phyloP scores from a whole-genome alignment of 306 rosid species.

The Cucurbita argyrosperma region DNA sequence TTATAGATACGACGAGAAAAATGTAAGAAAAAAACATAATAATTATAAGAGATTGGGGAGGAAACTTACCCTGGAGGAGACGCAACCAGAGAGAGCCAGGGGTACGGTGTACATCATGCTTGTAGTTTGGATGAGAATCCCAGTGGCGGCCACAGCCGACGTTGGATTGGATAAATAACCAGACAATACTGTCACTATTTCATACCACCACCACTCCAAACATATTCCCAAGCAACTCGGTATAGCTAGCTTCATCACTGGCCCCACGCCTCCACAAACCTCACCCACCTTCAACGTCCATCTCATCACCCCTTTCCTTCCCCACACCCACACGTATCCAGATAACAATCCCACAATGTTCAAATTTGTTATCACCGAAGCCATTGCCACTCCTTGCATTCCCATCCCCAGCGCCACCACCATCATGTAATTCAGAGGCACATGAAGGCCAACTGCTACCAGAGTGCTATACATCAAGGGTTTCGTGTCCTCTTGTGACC shows the following conservation, averaged over 20 bases:
- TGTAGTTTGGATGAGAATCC: constrained; percentile 87
- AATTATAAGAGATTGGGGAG: background rate
- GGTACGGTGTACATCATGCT: constrained; percentile 97
- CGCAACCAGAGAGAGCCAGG: constrained; percentile 94
- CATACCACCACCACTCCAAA: constrained; percentile 99
- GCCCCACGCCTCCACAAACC: constrained; percentile 34
- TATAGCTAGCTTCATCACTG: constrained; percentile 51
- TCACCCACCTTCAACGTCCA: constrained; percentile 32
- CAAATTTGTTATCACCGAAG: constrained; percentile 71
- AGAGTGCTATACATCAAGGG: constrained; percentile 89
- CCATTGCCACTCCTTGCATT: constrained; percentile 75
- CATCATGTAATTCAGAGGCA: constrained; percentile 43
- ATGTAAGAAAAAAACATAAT: background rate
- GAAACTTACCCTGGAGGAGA: constrained; percentile 64
- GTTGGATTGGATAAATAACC: constrained; percentile 71
- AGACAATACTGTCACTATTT: constrained; percentile 77
- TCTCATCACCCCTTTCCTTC: constrained; percentile 22
- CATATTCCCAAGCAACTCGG: constrained; percentile 90
- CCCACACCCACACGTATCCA: constrained; percentile 36
- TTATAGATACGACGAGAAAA: background rate
- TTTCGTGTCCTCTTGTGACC: constrained; percentile 66
- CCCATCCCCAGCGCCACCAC: constrained; percentile 46
- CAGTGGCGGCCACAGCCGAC: constrained; percentile 81
- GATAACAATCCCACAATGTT: constrained; percentile 63
- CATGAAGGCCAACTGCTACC: constrained; percentile 54